Conservation (phyloP, 345 rosid species). For the Raphanus raphanistrum region DNA sequence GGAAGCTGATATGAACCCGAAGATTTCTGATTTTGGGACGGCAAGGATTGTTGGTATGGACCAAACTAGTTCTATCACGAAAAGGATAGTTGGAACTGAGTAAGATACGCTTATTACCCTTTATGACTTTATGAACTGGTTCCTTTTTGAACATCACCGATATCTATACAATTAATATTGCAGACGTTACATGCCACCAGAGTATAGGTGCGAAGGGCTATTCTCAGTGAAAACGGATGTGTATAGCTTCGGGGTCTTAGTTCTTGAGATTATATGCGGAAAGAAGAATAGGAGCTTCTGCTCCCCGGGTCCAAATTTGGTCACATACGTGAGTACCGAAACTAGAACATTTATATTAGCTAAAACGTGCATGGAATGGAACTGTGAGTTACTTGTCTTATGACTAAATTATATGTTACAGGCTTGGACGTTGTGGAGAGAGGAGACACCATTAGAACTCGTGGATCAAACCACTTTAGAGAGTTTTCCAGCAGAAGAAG, state of each 20-base stretch:
- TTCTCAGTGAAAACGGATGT: background rate
- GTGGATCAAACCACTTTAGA: background rate
- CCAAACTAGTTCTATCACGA: background rate
- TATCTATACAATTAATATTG: background rate
- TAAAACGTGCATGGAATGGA: background rate
- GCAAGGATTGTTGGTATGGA: background rate
- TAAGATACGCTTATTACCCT: background rate
- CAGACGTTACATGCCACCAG: background rate
- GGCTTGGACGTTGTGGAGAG: background rate
- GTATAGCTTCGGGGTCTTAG: background rate
- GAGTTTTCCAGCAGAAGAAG: background rate
- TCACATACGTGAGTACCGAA: background rate
- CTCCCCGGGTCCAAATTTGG: background rate
- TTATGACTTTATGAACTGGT: background rate
- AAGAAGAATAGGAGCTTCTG: background rate
- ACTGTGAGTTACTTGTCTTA: background rate
- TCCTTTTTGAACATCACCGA: background rate
- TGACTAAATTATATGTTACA: background rate
- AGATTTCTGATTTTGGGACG: background rate
- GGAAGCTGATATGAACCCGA: background rate
- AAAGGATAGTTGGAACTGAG: background rate
- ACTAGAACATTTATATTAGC: background rate
- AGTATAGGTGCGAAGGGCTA: background rate
- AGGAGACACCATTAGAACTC: background rate
- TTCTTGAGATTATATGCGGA: background rate